Percentiles rank a stretch among this genome's conserved stretches.
Conservation (phyloP, 2,329 filamentous ascomycete genomes). For the Hypoxylon sp. region DNA sequence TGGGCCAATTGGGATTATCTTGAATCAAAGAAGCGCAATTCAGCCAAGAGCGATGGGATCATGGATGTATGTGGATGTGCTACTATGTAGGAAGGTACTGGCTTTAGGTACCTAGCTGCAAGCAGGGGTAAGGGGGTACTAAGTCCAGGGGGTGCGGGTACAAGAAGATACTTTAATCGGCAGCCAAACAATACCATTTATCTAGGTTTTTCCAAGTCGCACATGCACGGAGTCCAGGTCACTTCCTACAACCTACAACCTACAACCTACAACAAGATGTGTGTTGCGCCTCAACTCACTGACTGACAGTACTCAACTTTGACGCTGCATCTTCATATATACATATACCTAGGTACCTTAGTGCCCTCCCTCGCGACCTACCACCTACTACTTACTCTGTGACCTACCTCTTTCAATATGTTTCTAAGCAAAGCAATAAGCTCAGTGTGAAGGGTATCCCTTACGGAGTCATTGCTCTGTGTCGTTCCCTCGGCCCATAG, state of each 20-base stretch:
- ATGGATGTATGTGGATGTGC: background rate
- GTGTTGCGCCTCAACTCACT: background rate
- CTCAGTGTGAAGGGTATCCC: background rate
- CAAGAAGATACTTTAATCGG: background rate
- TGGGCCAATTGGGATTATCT: constrained; percentile 25
- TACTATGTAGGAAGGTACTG: too few relatives aligned
- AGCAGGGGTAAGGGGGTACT: background rate
- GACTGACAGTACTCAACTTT: background rate
- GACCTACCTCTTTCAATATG: background rate
- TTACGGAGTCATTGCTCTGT: constrained; percentile 5
- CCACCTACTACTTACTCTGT: background rate
- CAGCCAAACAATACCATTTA: background rate
- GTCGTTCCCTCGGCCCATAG: constrained; percentile 10
- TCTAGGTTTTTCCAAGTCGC: background rate
- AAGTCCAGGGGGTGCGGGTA: background rate
- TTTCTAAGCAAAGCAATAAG: background rate
- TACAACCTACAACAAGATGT: background rate
- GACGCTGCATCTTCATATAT: background rate
- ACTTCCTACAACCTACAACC: background rate
- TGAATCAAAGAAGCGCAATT: background rate
- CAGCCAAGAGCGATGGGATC: background rate
- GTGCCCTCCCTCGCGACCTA: background rate
- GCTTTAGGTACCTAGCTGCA: background rate
- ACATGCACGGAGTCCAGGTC: background rate
- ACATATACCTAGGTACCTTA: too few relatives aligned